Base-by-base conservation (phyloP, 2,329 filamentous ascomycete species). In the Sodiomyces alkalinus region DNA sequence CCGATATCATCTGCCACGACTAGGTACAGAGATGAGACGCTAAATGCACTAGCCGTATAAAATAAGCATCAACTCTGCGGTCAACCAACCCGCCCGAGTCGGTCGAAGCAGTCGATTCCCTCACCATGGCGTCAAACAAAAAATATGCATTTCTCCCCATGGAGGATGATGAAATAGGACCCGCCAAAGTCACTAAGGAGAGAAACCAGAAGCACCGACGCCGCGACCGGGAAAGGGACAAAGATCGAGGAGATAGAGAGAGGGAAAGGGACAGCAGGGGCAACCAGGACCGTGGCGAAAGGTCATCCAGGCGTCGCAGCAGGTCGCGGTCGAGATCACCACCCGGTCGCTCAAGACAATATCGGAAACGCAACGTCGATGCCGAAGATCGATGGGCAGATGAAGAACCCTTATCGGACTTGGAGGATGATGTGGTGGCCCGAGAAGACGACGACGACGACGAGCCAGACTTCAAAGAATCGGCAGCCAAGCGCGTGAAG, bases 351-450 rank as follows among this genome's bases (percentile, higher is more conserved):
- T 47, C 55, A 3, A 63, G 57, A 34, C 49, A 55, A 16, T 58
- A 60, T 32, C 55, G 53, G 31, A 57, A 44, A 45, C 49, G 51
- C 46, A 49, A 54, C 38, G 35, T 49, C 39, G 45, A 51, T 38
- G 45, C 33, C 19, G 69, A 85, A 26, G 78, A 85, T 43, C 62
- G 80, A 30, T 92, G 83, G 82, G 82, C 74, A 1, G 81, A 90
- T 41, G 79, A 86, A 44, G 79, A 81, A 40, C 57, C 58, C 16
- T 47, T 50, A 0, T 59, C 63, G 0, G 55, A 56, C 11, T 46
- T 49, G 4, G 58, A 55, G 7, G 51, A 53, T 8, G n/a, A n/a
- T n/a, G n/a, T n/a, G n/a, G n/a, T n/a, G n/a, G n/a, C n/a, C n/a
- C n/a, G n/a, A n/a, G n/a, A n/a, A n/a, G n/a, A n/a, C n/a, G n/a